Evolutionary conservation across 768 basidiomycete genomes (phyloP).

Genomic region (Macrolepiota fuliginosa): DNA sequence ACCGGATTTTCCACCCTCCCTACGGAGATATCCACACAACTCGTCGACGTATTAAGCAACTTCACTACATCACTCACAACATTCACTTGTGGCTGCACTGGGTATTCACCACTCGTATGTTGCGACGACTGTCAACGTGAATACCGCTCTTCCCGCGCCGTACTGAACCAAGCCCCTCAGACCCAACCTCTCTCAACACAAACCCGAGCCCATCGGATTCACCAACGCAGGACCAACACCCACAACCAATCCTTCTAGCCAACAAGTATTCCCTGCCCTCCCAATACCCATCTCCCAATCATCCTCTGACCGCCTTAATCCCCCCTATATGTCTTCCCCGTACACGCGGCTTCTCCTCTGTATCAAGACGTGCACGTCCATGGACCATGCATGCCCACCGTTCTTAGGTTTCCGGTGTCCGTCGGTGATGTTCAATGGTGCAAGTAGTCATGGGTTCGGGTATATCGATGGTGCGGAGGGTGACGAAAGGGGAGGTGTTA

Average conservation of each 20-base stretch:
- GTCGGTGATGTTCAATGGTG: constrained; percentile 55
- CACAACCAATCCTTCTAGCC: constrained; percentile 24
- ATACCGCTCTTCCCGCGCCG: constrained; percentile 80
- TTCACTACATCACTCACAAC: constrained; percentile 73
- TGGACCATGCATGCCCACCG: constrained; percentile 74
- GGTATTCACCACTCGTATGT: constrained; percentile 74
- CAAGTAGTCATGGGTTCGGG: constrained; percentile 71
- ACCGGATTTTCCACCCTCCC: constrained; percentile 13
- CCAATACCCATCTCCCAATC: constrained; percentile 34
- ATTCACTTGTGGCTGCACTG: constrained; percentile 75
- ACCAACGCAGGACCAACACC: constrained; percentile 32
- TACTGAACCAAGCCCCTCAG: constrained; percentile 44
- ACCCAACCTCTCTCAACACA: constrained; percentile 32
- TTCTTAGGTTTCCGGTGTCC: constrained; percentile 75
- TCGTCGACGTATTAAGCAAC: constrained; percentile 62
- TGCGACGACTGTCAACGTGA: constrained; percentile 73
- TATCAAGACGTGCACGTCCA: constrained; percentile 71
- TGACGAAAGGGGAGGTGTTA: constrained; percentile 43
- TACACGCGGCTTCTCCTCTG: constrained; percentile 77
- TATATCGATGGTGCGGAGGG: constrained; percentile 60
- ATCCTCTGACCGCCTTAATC: constrained; percentile 37
- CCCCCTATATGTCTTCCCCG: constrained; percentile 40
- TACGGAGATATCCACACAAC: constrained; percentile 30
- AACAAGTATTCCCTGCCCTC: constrained; percentile 45
- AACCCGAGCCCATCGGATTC: constrained; percentile 28